Evolutionary conservation across 164 flowering plant species (phyloP).

Genomic region (Aristolochia californica): DNA sequence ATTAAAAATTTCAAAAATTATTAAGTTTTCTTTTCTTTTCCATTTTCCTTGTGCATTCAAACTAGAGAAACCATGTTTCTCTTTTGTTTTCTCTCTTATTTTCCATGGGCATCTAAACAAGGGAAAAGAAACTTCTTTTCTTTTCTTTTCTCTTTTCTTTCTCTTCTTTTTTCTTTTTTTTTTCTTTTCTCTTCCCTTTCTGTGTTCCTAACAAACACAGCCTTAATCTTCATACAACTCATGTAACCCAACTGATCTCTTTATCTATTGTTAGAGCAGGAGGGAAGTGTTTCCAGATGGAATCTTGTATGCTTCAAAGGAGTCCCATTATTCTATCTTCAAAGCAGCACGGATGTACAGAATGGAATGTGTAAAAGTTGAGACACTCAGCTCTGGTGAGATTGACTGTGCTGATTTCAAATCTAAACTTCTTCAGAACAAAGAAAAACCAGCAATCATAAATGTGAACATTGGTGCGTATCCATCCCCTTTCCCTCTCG

Average conservation of each 20-base stretch:
- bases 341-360: slow-evolving; percentile 96
- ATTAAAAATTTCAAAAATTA: too few species aligned
- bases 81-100: too few species aligned
- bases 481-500: slow-evolving; percentile 1
- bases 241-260: neutral
- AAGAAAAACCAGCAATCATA: slow-evolving; percentile 81
- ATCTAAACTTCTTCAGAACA: slow-evolving; percentile 48
- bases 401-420: slow-evolving; percentile 78
- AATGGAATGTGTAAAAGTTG: slow-evolving; percentile 79
- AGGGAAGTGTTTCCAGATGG: slow-evolving; percentile 93
- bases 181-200: too few species aligned
- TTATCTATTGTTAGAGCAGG: slow-evolving; percentile 30
- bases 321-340: slow-evolving; percentile 84
- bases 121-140: too few species aligned
- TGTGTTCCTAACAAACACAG: too few species aligned
- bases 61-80: too few species aligned
- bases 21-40: too few species aligned
- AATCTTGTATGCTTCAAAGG: slow-evolving; percentile 70
- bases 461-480: slow-evolving; percentile 79
- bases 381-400: slow-evolving; percentile 64
- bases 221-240: too few species aligned
- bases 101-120: too few species aligned
- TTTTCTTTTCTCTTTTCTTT: too few species aligned
- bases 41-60: too few species aligned
- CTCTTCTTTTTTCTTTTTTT: too few species aligned